phyloP scores from a whole-genome alignment of 768 basidiomycete genomes.

The Rhizopogon roseolus region DNA sequence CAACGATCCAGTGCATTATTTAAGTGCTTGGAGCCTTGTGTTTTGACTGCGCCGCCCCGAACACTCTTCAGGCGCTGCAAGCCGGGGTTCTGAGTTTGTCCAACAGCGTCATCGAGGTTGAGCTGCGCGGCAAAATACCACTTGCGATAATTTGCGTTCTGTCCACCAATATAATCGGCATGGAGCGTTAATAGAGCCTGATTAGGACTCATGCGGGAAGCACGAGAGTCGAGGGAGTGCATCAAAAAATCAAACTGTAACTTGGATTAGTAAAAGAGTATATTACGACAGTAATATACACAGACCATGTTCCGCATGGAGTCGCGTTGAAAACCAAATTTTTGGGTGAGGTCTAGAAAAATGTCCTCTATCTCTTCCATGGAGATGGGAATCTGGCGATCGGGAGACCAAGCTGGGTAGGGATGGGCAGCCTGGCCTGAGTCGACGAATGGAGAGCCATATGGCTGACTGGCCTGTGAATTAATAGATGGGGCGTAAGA shows the following conservation, averaged over 20 bases:
- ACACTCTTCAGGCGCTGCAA: conserved; percentile 85
- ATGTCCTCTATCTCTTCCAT: conserved; percentile 99
- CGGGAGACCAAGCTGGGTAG: conserved; percentile 93
- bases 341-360: conserved; percentile 95
- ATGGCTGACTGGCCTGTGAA: conserved; percentile 56
- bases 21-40: conserved; percentile 70
- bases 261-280: background rate
- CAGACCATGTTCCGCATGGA: conserved; percentile 92
- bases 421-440: conserved; percentile 55
- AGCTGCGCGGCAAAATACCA: conserved; percentile 99
- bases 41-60: conserved; percentile 50
- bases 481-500: conserved; percentile 55
- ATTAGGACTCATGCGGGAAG: conserved; percentile 97
- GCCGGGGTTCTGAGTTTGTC: conserved; percentile 90
- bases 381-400: conserved; percentile 92
- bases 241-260: conserved; percentile 92
- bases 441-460: conserved; percentile 57
- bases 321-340: conserved; percentile 97
- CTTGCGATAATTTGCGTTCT: conserved; percentile 98
- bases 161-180: conserved; percentile 98
- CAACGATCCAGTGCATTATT: conserved; percentile 92
- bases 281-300: conserved; percentile 5
- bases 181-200: conserved; percentile 96
- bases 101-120: conserved; percentile 98
- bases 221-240: conserved; percentile 95